Evolutionary conservation across 306 rosid genomes (phyloP), one percentile per base, ranked within the genome.

Genomic region (Glycine soja): DNA sequence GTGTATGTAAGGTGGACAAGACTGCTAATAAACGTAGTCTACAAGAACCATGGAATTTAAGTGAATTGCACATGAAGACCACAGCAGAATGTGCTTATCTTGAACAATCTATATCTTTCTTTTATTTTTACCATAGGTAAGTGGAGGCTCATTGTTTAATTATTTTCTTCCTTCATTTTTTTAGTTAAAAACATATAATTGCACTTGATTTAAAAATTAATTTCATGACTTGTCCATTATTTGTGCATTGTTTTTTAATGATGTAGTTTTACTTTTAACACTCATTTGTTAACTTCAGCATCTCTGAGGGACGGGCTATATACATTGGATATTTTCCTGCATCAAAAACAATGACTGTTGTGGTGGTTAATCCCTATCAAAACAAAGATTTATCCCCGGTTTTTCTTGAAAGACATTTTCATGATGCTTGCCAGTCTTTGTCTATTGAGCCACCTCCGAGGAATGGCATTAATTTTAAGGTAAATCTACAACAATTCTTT

Each of bases 71-170:
- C 85, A 95, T 89, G 98, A 95, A 91, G 90, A 95, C 97, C 77
- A 93, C 97, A 4, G 84, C 97, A n/a, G 97, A 93, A 85, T 91
- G 94, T 78, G 74, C 91, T 86, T 95, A 93, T 90, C 89, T 95
- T 38, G 94, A 92, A 71, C 90, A 91, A 46, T 83, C 94, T 69
- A 81, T 95, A 75, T 80, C 97, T 64, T 95, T 89, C 91, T 93
- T 95, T 83, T 95, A 93, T 89, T 87, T 95, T 86, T 95, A 95
- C 88, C 89, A 93, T 10, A 94, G 97, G 98, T 92, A 89, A 78
- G 80, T 72, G 50, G 64, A 48, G 38, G 74, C 85, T 64, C 75
- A 38, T 62, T 51, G 24, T 19, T 19, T 19, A 19, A 19, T 19
- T 69, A 62, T 75, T 79, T 74, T 72, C 59, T 5, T 57, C 61